A percentile compares a stretch with the other conserved stretches of the same genome.
These are phyloP conservation scores for Zygosaccharomyces sapae DNA, from an alignment of 1,139 yeast genomes.

Conservation along the genomic window DNA sequence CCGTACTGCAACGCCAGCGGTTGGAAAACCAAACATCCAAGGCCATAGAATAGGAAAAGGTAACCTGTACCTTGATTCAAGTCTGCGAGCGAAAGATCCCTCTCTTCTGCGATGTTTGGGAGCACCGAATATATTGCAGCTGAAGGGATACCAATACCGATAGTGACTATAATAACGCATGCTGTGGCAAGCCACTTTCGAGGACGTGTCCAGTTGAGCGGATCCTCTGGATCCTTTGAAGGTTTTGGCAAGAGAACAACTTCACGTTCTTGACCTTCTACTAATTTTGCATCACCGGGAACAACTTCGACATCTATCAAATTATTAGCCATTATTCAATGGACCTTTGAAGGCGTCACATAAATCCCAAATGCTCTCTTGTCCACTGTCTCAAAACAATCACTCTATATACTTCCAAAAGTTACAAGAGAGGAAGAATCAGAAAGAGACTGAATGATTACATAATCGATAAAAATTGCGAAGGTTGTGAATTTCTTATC, in stretches of 20 bases:
- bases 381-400: no score
- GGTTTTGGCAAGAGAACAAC: conserved; percentile 71
- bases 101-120: conserved; percentile 51
- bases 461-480: no score
- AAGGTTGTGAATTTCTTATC: no score
- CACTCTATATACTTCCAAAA: no score
- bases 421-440: no score
- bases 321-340: neutral
- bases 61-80: conserved; percentile 86
- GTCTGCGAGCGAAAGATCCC: neutral
- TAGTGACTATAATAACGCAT: conserved; percentile 79
- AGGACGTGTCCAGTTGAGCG: conserved; percentile 56
- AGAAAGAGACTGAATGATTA: no score
- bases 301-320: conserved; percentile 32
- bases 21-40: conserved; percentile 64
- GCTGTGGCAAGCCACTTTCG: conserved; percentile 73
- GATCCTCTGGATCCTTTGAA: conserved; percentile 70
- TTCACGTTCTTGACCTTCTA: conserved; percentile 51
- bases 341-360: neutral
- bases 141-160: conserved; percentile 78
- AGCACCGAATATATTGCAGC: conserved; percentile 67
- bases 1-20: conserved; percentile 80
- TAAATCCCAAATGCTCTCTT: neutral
- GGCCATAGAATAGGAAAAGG: conserved; percentile 69
- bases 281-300: conserved; percentile 41